Conservation (phyloP, 2,329 filamentous ascomycete genomes). For the Xylaria sp. region DNA sequence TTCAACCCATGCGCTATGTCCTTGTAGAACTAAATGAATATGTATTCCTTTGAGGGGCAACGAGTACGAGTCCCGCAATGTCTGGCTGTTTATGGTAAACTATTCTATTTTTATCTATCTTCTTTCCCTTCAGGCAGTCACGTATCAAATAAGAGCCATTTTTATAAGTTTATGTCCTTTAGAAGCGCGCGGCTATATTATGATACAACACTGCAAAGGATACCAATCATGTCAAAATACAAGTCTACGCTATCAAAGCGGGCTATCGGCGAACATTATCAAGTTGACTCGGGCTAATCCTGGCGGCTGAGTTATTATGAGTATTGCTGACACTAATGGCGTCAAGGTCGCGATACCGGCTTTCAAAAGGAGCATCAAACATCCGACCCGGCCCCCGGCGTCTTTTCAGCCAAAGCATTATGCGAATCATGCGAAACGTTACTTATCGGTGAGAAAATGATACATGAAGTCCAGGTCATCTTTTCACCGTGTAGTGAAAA, state of each 20-base stretch:
- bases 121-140: not conserved
- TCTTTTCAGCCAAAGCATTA: not conserved
- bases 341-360: not conserved
- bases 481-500: not conserved
- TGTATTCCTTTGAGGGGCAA: too few species aligned
- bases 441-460: not conserved
- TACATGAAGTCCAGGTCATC: not conserved
- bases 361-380: not conserved
- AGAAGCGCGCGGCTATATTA: conserved; percentile 2
- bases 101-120: too few species aligned
- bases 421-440: not conserved
- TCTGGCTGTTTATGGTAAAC: too few species aligned
- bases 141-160: not conserved
- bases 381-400: not conserved
- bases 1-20: too few species aligned
- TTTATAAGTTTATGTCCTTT: not conserved
- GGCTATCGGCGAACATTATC: not conserved
- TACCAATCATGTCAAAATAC: not conserved
- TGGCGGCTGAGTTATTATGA: not conserved
- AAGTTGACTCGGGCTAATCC: not conserved
- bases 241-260: not conserved
- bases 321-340: not conserved
- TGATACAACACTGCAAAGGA: too few species aligned
- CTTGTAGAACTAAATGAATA: too few species aligned
- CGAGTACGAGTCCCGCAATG: too few species aligned